phyloP scores from a whole-genome alignment of 225 moss, liverwort and hornwort species.

The Physcomitrium patens region DNA sequence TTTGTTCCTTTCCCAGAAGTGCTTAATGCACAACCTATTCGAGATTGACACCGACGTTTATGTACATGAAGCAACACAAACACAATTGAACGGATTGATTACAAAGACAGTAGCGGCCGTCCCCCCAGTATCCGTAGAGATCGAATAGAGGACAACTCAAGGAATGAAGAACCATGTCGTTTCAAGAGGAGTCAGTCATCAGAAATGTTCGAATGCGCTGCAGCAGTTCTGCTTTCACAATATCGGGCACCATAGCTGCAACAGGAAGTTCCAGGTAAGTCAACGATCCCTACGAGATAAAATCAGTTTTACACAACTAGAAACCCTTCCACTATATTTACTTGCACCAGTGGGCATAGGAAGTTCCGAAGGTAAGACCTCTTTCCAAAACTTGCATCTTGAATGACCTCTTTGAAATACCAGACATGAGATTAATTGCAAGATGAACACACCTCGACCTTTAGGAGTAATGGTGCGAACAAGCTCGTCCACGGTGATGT shows the following conservation, averaged over 20 bases:
- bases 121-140: slow-evolving; percentile 39
- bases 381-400: not conserved
- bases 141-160: slow-evolving; percentile 29
- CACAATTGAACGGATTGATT: slow-evolving; percentile 39
- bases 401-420: slow-evolving; percentile 6
- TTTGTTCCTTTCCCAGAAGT: slow-evolving; percentile 44
- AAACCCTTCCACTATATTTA: slow-evolving; percentile 1
- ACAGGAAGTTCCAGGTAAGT: slow-evolving; percentile 51
- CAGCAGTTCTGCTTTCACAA: slow-evolving; percentile 96
- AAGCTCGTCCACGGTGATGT: slow-evolving; percentile 98
- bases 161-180: slow-evolving; percentile 16
- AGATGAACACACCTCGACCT: slow-evolving; percentile 76
- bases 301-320: slow-evolving; percentile 22
- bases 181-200: slow-evolving; percentile 77
- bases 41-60: slow-evolving; percentile 47
- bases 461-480: slow-evolving; percentile 95
- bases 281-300: slow-evolving; percentile 17
- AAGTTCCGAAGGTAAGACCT: slow-evolving; percentile 11
- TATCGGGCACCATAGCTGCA: slow-evolving; percentile 99
- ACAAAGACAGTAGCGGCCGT: slow-evolving; percentile 26
- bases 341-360: slow-evolving; percentile 3
- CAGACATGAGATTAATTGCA: slow-evolving; percentile 15
- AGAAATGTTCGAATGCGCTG: slow-evolving; percentile 93
- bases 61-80: slow-evolving; percentile 62
- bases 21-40: slow-evolving; percentile 46